Base-by-base conservation (phyloP, 2,329 filamentous ascomycete species). In the Blastomyces emzantsi region DNA sequence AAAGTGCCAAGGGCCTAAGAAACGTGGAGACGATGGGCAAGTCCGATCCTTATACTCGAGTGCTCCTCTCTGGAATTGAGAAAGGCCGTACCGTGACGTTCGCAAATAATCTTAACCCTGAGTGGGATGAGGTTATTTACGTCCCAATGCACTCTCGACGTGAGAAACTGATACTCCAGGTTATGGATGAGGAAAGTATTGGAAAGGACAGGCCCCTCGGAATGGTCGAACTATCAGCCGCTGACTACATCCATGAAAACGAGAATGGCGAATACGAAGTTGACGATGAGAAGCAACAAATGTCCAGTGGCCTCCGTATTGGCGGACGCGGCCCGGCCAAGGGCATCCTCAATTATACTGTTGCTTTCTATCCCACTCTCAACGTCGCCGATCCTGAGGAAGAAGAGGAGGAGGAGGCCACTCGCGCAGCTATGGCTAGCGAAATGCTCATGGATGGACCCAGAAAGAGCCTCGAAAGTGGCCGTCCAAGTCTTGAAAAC, bases 11-110 rank as follows among this genome's bases (percentile, higher is more conserved):
- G 60, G 86, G 92, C 70, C 83, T 99, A 54, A 90, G 92, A 65
- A 99, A 99, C 74, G 83, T 97, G 62, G 94, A 99, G 77, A 90
- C 91, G 2, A 85, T 99, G 75, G 94, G 94, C 77, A 97, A 97
- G 77, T 97, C 94, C 0, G 95, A 99, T 75, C 91, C 94, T 0
- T 99, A 99, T 71, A 90, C 87, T 28, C 88, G 93, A 52, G 89
- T 97, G 1, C 77, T 97, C 62, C 83, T 97, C 8, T 96, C 92
- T 58, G 93, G 94, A 56, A 87, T 97, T 63, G 89, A 94, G 73
- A 96, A 93, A 75, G 92, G 85, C 11, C 87, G 92, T 64, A 97
- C 94, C 2, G 94, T 99, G 60, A 97, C 93, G 0, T 96, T 94
- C 81, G 87, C 91, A 73, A 99, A 96, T 77, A 95, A 97, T 66